Conservation (phyloP, 2,329 filamentous ascomycete species). For the Diplodia mutila region DNA sequence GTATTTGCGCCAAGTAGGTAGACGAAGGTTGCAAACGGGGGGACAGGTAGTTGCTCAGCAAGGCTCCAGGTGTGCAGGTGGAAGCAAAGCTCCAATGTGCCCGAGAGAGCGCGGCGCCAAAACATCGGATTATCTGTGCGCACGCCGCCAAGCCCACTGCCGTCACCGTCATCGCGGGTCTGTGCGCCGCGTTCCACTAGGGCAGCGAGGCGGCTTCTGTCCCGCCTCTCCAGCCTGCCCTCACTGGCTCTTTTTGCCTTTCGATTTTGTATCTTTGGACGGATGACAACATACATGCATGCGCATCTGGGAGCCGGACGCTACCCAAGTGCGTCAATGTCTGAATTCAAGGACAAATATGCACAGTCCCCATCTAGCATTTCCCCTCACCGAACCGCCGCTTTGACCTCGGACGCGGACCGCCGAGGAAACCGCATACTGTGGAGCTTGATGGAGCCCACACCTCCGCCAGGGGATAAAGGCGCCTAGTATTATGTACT, state of each 20-base stretch:
- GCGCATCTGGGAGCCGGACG: neutral
- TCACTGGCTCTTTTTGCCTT: neutral
- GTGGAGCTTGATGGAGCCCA: slow-evolving; percentile 8
- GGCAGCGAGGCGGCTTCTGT: slow-evolving; percentile 7
- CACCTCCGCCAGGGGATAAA: neutral
- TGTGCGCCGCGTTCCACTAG: neutral
- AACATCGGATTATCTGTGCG: slow-evolving; percentile 2
- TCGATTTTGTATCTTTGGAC: neutral
- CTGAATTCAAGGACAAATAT: neutral
- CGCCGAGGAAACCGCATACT: slow-evolving; percentile 2
- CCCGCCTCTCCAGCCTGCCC: neutral
- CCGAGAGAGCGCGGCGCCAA: slow-evolving; percentile 22
- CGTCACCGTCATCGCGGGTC: slow-evolving; percentile 1
- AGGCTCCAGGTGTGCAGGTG: slow-evolving; percentile 5
- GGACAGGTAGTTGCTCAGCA: neutral
- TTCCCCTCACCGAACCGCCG: slow-evolving; percentile 9
- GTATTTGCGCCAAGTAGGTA: neutral
- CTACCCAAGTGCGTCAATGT: neutral
- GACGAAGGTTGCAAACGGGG: neutral
- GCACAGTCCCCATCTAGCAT: neutral
- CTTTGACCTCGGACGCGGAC: slow-evolving; percentile 14
- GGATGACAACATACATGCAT: neutral
- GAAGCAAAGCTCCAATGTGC: slow-evolving; percentile 24
- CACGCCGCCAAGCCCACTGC: slow-evolving; percentile 15
- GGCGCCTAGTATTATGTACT: too few species aligned